Evolutionary conservation across 805 yeast genomes (phyloP), one percentile per base, ranked within the genome.

Genomic region (Saccharomycopsis sp.): DNA sequence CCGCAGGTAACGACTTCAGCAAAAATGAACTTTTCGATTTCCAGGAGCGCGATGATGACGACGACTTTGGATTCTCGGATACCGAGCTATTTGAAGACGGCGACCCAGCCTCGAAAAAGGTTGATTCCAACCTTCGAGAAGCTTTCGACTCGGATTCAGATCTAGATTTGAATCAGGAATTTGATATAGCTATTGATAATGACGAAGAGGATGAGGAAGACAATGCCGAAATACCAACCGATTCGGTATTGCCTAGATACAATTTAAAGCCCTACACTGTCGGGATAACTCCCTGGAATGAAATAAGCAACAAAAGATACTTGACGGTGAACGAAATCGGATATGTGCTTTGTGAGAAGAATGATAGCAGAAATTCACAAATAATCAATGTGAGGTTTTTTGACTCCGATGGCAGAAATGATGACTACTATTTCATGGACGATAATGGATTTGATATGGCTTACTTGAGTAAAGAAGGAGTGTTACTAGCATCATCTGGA

Each of bases 331-430:
- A 89, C 64, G 75, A 85, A 8, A 73, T 83, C 29, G 99, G 97
- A 0, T 88, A 89, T 67, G 86, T 84, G 0, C 87, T 95, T 23
- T 34, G 52, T 23, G 63, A 61, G 47, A 51, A 44, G 82, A 76
- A 90, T 0, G 94, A 89, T 12, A 78, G 80, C 61, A 83, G 79
- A 21, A 75, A 74, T 24, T 73, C 72, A 1, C 79, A 82, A 63
- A 83, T 91, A 46, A 76, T 92, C n/a, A 91, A 97, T 0, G 89
- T 91, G 1, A 81, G 89, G 14, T 92, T 94, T 66, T 90, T 89
- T 66, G 15, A 15, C 2, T 20, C 23, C 29, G 48, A 12, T 2
- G 82, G 89, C 0, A 66, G 78, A 12, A 86, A 85, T 66, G 81
- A 84, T 58, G 97, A 90, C 65, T 89, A 89, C 65, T 92, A 90